These are phyloP conservation scores for Sarocladium strictum DNA, from an alignment of 2,329 filamentous ascomycete genomes.

Conservation along the genomic window DNA sequence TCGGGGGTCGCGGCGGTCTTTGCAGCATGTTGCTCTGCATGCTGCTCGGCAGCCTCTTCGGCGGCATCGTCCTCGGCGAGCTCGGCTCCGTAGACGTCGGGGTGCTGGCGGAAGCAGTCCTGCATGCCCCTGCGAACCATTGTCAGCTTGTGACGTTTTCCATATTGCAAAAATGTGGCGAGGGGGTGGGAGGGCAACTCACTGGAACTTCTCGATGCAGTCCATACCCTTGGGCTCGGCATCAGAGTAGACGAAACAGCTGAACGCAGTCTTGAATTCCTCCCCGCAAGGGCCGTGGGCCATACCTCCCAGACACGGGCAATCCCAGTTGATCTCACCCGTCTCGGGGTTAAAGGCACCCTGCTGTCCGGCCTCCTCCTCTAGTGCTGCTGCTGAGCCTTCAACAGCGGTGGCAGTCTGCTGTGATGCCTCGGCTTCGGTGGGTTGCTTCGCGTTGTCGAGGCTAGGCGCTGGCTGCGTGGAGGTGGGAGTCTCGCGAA, in stretches of 20 bases:
- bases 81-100: constrained; percentile 88
- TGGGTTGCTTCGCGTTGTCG: constrained; percentile 11
- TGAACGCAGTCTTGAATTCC: constrained; percentile 92
- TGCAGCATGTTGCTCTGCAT: neutral
- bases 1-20: neutral
- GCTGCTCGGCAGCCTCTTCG: constrained; percentile 6
- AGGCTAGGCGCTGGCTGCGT: constrained; percentile 10
- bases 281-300: constrained; percentile 92
- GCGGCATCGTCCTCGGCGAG: constrained; percentile 64
- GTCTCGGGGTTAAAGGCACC: constrained; percentile 98
- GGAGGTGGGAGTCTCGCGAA: constrained; percentile 16
- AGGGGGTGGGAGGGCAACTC: no score
- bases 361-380: constrained; percentile 78
- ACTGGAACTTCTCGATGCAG: constrained; percentile 98
- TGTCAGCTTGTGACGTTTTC: no score
- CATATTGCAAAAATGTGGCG: no score
- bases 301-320: constrained; percentile 95
- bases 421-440: constrained; percentile 9
- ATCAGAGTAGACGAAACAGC: constrained; percentile 93
- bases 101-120: constrained; percentile 88
- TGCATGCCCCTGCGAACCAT: constrained; percentile 73
- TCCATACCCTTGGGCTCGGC: constrained; percentile 98
- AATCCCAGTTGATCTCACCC: constrained; percentile 99
- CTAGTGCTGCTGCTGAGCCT: constrained; percentile 48
- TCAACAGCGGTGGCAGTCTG: constrained; percentile 20